Evolutionary conservation across 1,284 basidiomycete genomes (phyloP), one percentile per base, ranked within the genome.

Genomic region (Heterobasidion irregulare): DNA sequence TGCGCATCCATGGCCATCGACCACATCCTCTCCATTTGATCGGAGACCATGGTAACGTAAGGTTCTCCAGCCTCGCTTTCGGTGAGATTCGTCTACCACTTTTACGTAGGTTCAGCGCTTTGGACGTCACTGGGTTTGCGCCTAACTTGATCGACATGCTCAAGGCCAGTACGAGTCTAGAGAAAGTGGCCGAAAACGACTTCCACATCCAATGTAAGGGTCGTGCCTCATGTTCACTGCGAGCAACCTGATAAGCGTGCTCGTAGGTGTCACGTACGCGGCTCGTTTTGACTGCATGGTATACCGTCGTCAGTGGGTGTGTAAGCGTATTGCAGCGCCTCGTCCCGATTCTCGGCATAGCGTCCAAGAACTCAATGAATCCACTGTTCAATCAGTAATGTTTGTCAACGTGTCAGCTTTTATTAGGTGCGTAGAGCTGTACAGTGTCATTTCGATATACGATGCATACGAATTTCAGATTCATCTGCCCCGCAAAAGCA

Each of bases 371-470:
- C 67, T 96, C 97, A 12, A 94, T 89, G 69, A 99, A 99, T 70
- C 96, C 97, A 0, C 86, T 89, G 61, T 99, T 99, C 72, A 95
- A 95, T 69, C 97, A 99, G 67, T 98, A 94, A 89, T 93, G 60
- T 99, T 99, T 65, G 96, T 99, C 75, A 90, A 88, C 66, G 85
- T 99, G 44, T 89, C 95, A 13, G 94, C 90, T 0, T 74, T 99
- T 61, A 88, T 98, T 71, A 81, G 92, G 88, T 90, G 57, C 44
- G 72, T 61, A 32, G 16, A 8, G 51, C 50, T 13, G 49, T 16
- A 38, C 44, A 13, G 47, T n/a, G 43, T 9, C 50, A 32, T 48
- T 41, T 10, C 10, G 4, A n/a, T 41, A 10, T 12, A 12, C n/a
- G 12, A 41, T 41, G 12, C 52, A 44, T 32, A 9, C 26, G 52